phyloP scores from a whole-genome alignment of 148 eudicot species.

The Rhododendron mucronatum region DNA sequence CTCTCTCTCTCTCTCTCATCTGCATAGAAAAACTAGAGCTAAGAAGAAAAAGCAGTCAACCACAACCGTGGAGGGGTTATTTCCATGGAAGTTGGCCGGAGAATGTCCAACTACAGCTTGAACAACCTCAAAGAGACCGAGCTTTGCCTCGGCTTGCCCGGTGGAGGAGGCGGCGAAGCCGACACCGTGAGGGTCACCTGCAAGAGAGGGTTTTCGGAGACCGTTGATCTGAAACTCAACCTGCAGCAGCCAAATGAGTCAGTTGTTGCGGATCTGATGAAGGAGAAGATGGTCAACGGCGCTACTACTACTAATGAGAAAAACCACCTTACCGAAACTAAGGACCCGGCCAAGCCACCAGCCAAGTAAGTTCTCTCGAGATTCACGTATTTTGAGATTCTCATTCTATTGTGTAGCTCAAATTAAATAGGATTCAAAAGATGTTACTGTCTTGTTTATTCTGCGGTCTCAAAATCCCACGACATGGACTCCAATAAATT shows the following conservation, averaged over 20 bases:
- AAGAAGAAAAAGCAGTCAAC: not conserved
- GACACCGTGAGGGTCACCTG: slow-evolving; percentile 28
- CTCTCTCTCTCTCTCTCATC: slow-evolving; percentile 7
- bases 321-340: slow-evolving; percentile 6
- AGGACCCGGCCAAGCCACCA: slow-evolving; percentile 48
- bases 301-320: slow-evolving; percentile 19
- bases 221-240: slow-evolving; percentile 63
- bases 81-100: slow-evolving; percentile 22
- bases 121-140: slow-evolving; percentile 49
- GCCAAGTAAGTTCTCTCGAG: slow-evolving; percentile 31
- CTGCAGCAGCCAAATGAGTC: slow-evolving; percentile 26
- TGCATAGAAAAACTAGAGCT: not conserved
- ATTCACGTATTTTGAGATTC: too few species aligned
- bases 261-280: slow-evolving; percentile 19
- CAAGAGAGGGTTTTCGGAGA: slow-evolving; percentile 59
- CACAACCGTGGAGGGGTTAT: not conserved
- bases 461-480: too few species aligned
- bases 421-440: too few species aligned
- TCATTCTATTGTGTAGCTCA: too few species aligned
- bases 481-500: too few species aligned
- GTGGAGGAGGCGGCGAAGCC: slow-evolving; percentile 28
- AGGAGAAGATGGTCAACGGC: slow-evolving; percentile 15
- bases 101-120: slow-evolving; percentile 10
- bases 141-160: slow-evolving; percentile 58
- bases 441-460: too few species aligned